These are phyloP conservation scores for Thalassiosira exigua DNA, from an alignment of 352 stramenopile genomes.

Conservation along the genomic window DNA sequence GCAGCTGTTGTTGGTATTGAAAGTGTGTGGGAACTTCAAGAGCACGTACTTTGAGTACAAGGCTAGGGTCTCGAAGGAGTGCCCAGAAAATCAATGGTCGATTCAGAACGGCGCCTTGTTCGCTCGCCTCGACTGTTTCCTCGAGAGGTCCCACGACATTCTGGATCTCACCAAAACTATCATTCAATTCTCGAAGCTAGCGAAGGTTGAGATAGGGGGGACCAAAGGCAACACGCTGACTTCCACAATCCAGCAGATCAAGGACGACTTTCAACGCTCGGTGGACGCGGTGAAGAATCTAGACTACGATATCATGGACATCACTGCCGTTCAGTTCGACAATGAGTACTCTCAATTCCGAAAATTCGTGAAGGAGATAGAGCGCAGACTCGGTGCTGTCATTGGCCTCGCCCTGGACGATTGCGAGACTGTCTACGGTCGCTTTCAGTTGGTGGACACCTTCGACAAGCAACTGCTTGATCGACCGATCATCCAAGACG, in stretches of 20 bases:
- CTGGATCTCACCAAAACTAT: conserved; percentile 97
- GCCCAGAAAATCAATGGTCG: conserved; percentile 96
- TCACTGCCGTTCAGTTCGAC: conserved; percentile 95
- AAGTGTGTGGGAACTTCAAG: conserved; percentile 96
- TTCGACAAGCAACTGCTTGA: conserved; percentile 94
- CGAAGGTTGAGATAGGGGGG: conserved; percentile 96
- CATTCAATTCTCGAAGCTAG: conserved; percentile 97
- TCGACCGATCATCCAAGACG: conserved; percentile 94
- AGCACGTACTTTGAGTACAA: conserved; percentile 98
- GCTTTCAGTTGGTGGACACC: conserved; percentile 97
- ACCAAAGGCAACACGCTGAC: conserved; percentile 96
- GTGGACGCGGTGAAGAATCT: conserved; percentile 95
- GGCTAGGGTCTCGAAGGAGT: conserved; percentile 94
- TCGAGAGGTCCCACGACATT: conserved; percentile 97
- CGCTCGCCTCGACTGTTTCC: conserved; percentile 95
- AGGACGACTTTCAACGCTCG: conserved; percentile 93
- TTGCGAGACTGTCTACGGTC: conserved; percentile 94
- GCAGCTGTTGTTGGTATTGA: conserved; percentile 88
- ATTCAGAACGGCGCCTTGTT: conserved; percentile 98
- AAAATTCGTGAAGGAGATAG: conserved; percentile 97
- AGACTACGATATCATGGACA: conserved; percentile 98
- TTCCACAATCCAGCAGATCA: conserved; percentile 93
- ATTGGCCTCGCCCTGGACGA: conserved; percentile 97
- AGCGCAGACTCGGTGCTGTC: conserved; percentile 95
- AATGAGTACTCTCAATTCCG: conserved; percentile 97